Evolutionary conservation across 495 filamentous ascomycete genomes (phyloP), one percentile per base, ranked within the genome.

Genomic region (Xylaria cubensis): DNA sequence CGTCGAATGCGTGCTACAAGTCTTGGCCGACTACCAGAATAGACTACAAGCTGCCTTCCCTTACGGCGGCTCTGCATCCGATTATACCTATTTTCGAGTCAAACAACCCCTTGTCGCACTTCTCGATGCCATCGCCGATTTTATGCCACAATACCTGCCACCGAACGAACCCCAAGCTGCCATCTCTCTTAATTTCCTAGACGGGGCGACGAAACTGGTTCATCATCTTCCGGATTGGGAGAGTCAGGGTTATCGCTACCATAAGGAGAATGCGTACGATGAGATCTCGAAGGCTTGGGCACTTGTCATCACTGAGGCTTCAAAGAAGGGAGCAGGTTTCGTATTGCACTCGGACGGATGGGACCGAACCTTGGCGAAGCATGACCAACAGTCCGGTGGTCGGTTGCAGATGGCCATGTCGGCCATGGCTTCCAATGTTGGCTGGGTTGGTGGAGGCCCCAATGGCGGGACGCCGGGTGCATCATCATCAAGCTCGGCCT

Each of bases 31-130:
- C 67, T 99, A 99, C 75, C 92, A 97, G 77, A 85, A 88, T 13
- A 87, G 87, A 50, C 85, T 98, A 56, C 90, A 88, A 69, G 88
- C 88, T n/a, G 92, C 97, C 0, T 93, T 97, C 69, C 96, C 96
- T 10, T 91, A 95, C 78, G 96, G 96, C 75, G 90, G 93, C 61
- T 86, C 89, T 46, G 91, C 89, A 69, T 95, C 94, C 32, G 97
- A 98, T 74, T 99, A 99, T 82, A 90, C 94, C 29, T 98, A 97
- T 79, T 97, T 97, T 80, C 90, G 96, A 77, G 94, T 98, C 39
- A 91, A 91, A 63, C 92, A 94, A 74, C 88, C 91, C 50, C 87
- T 99, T 3, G 83, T 88, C 36, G 90, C 92, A 29, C 89, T 99
- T 44, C 87, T 97, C 64, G 94, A 98, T 71, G 94, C 96, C 58